A percentile compares a stretch with the other conserved stretches of the same genome.
These are phyloP conservation scores for Rhodomyrtus psidioides DNA, from an alignment of 441 rosid genomes.

Conservation along the genomic window DNA sequence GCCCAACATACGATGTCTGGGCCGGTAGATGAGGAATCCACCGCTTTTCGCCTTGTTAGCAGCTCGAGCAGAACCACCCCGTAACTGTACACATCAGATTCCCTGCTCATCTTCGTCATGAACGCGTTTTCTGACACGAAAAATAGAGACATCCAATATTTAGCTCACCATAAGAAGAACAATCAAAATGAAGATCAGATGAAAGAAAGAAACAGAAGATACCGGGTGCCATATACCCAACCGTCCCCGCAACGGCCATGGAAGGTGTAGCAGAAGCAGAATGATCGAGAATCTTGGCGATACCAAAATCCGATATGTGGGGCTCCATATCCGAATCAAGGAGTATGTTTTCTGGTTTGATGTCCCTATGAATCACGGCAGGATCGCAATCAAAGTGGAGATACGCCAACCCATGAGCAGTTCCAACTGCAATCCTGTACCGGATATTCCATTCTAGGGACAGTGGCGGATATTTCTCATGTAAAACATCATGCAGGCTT, in stretches of 20 bases:
- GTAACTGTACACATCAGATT: conserved; percentile 70
- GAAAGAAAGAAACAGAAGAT: not conserved
- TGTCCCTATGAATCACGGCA: conserved; percentile 62
- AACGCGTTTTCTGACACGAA: conserved; percentile 53
- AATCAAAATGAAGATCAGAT: not conserved
- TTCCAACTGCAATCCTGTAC: conserved; percentile 52
- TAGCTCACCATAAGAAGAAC: not conserved
- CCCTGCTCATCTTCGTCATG: conserved; percentile 36
- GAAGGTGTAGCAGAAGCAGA: conserved; percentile 35
- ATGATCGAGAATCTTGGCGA: conserved; percentile 55
- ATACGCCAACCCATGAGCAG: conserved; percentile 72
- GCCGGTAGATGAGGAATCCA: conserved; percentile 40
- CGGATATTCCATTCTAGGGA: conserved; percentile 55
- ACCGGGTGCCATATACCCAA: conserved; percentile 87
- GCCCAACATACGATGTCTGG: conserved; percentile 49
- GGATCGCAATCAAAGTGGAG: conserved; percentile 80
- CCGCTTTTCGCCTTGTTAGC: conserved; percentile 48
- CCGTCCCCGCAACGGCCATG: conserved; percentile 40
- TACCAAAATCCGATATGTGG: conserved; percentile 75
- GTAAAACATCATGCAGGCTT: conserved; percentile 62
- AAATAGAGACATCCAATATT: not conserved
- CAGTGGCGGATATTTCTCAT: conserved; percentile 20
- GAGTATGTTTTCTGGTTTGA: conserved; percentile 76
- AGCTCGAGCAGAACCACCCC: conserved; percentile 76
- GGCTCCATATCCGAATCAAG: conserved; percentile 76